phyloP scores from a whole-genome alignment of 2,329 filamentous ascomycete genomes.

The Talaromyces sp. region DNA sequence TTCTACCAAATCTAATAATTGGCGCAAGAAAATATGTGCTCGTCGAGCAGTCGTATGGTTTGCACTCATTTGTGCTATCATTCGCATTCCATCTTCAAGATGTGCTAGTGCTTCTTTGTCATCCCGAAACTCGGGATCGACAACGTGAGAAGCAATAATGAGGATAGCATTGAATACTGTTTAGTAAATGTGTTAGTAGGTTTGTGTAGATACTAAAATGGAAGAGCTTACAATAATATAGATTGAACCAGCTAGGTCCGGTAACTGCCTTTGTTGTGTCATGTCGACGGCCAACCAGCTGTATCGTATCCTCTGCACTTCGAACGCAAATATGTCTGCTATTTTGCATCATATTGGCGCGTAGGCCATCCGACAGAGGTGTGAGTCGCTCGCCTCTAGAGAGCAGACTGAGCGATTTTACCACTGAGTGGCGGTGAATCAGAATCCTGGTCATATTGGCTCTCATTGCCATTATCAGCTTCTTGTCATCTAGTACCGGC shows the following conservation, averaged over 20 bases:
- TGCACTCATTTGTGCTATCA: slow-evolving; percentile 18
- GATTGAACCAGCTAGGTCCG: slow-evolving; percentile 18
- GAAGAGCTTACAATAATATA: slow-evolving; percentile 16
- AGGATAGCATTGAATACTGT: slow-evolving; percentile 19
- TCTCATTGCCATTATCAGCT: slow-evolving; percentile 16
- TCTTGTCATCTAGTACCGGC: slow-evolving; percentile 9
- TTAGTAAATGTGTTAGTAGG: not conserved
- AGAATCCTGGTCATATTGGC: slow-evolving; percentile 17
- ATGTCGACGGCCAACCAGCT: slow-evolving; percentile 16
- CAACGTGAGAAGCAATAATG: slow-evolving; percentile 17
- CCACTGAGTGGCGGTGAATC: slow-evolving; percentile 16
- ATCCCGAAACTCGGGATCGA: slow-evolving; percentile 15
- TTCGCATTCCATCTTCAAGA: slow-evolving; percentile 18
- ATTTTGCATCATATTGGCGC: slow-evolving; percentile 18
- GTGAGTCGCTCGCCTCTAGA: slow-evolving; percentile 6
- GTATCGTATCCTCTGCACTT: slow-evolving; percentile 17
- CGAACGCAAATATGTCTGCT: slow-evolving; percentile 18
- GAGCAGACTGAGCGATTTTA: slow-evolving; percentile 12
- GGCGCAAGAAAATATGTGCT: slow-evolving; percentile 17
- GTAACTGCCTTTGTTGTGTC: slow-evolving; percentile 14
- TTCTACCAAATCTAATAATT: slow-evolving; percentile 15
- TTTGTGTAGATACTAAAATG: not conserved
- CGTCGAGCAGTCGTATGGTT: slow-evolving; percentile 16
- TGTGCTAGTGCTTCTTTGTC: slow-evolving; percentile 17
- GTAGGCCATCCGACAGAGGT: slow-evolving; percentile 13